Evolutionary conservation across 208 protist genomes (phyloP), one percentile per base, ranked within the genome.

Genomic region (Leishmania lainsoni): DNA sequence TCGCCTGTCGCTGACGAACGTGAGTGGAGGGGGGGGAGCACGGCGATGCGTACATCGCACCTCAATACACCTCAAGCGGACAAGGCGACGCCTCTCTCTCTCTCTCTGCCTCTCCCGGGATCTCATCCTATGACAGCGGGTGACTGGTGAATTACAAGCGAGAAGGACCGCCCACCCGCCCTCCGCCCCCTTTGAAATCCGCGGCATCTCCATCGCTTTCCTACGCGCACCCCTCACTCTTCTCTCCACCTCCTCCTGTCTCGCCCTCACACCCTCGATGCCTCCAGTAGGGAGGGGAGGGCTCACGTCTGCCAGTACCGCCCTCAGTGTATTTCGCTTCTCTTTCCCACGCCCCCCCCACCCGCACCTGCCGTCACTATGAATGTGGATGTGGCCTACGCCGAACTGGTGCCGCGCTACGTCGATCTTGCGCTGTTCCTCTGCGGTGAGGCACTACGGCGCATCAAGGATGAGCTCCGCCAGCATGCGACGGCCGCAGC

Each of bases 391-490:
- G 78, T 82, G 2, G 77, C 82, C 35, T 59, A 80, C 65, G 73
- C 82, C 5, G 82, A 79, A 45, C 54, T 63, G 65, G 81, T 89
- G 48, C 91, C 91, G 29, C 86, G 89, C n/a, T 81, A 81, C 42
- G 83, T 83, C 29, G 91, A 95, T 76, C 52, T 95, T 29, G 91
- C 86, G 0, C 81, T 95, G 61, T 84, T 92, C 68, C 70, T 95
- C n/a, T 95, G 91, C 75, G 86, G 84, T 0, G 77, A 72, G 32
- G 84, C 85, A 5, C 81, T 95, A 39, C 73, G 81, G 8, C 73
- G 49, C 32, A 59, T 87, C 22, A 81, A 83, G 49, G 66, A 17
- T 8, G 81, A 74, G 20, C 84, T 75, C 75, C 76, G 39, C 20
- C 65, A 68, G 26, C 20, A 87, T 22, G 17, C 81, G n/a, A n/a